A percentile compares a stretch with the other conserved stretches of the same genome.
Conservation (phyloP, 345 rosid species). For the Rhizophora mangle region DNA sequence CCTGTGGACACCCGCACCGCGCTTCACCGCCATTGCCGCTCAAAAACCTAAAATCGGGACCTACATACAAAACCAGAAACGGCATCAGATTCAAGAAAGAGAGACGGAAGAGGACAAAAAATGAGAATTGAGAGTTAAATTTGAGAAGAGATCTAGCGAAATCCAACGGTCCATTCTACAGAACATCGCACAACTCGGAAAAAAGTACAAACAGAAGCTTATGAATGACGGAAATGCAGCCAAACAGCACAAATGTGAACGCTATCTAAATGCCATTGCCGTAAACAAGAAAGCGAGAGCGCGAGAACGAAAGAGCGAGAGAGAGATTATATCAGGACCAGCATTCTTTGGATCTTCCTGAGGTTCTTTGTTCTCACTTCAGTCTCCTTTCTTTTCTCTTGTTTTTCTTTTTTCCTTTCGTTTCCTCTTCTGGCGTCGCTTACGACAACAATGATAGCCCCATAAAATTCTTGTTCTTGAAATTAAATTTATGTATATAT, state of each 20-base stretch:
- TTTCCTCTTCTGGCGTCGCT: too few species aligned
- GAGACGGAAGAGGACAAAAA: background rate
- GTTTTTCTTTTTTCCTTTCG: too few species aligned
- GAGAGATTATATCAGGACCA: too few species aligned
- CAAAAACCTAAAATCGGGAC: constrained; percentile 21
- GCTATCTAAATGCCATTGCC: too few species aligned
- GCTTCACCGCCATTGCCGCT: constrained; percentile 64
- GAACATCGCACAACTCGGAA: background rate
- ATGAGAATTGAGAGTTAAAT: constrained; percentile 20
- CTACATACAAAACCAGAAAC: constrained; percentile 11
- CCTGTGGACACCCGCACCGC: constrained; percentile 41
- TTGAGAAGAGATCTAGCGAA: constrained; percentile 28
- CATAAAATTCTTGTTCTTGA: too few species aligned
- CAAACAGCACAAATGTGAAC: too few species aligned
- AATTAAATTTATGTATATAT: too few species aligned
- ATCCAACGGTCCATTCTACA: constrained; percentile 2
- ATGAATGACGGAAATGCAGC: background rate
- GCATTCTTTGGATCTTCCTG: background rate
- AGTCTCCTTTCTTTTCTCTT: background rate
- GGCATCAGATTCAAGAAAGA: constrained; percentile 5
- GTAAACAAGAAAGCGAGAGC: too few species aligned
- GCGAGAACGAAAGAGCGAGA: too few species aligned
- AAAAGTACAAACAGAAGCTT: too few species aligned
- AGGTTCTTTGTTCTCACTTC: background rate
- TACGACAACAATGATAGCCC: too few species aligned